Conservation (phyloP, 768 basidiomycete species). For the Suillus brevipes region DNA sequence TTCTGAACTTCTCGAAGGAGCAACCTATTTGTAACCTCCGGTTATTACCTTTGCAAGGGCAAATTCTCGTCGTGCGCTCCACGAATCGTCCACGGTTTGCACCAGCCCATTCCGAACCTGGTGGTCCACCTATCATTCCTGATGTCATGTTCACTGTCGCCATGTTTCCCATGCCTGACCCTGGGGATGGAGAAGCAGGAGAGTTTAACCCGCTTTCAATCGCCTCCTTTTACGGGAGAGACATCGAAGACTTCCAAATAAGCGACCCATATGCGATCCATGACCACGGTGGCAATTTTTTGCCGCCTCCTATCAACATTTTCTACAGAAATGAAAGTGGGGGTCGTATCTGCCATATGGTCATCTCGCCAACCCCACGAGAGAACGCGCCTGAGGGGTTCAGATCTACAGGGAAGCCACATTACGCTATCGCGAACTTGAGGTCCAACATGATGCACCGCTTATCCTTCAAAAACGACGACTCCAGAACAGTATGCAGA, state of each 20-base stretch:
- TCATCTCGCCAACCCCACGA: conserved; percentile 28
- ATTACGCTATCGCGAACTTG: conserved; percentile 31
- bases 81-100: conserved; percentile 23
- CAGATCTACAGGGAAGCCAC: conserved; percentile 26
- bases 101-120: conserved; percentile 7
- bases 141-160: conserved; percentile 31
- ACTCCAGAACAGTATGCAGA: conserved; percentile 23
- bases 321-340: conserved; percentile 34
- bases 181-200: conserved; percentile 30
- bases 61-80: conserved; percentile 53
- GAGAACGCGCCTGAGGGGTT: conserved; percentile 16
- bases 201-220: conserved; percentile 28
- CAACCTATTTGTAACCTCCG: conserved; percentile 54
- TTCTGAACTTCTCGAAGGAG: conserved; percentile 31
- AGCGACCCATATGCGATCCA: conserved; percentile 31
- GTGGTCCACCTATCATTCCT: conserved; percentile 19
- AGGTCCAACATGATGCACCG: conserved; percentile 26
- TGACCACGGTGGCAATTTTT: conserved; percentile 18
- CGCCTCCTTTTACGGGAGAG: conserved; percentile 32
- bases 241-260: conserved; percentile 36
- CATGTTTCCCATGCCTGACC: conserved; percentile 32
- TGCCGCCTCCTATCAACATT: conserved; percentile 34
- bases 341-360: conserved; percentile 28
- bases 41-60: conserved; percentile 49
- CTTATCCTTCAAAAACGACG: conserved; percentile 29